Percentiles rank a stretch among this genome's conserved stretches.
Evolutionary conservation across 148 eudicot species (phyloP).

Genomic region (Nepenthes gracilis): DNA sequence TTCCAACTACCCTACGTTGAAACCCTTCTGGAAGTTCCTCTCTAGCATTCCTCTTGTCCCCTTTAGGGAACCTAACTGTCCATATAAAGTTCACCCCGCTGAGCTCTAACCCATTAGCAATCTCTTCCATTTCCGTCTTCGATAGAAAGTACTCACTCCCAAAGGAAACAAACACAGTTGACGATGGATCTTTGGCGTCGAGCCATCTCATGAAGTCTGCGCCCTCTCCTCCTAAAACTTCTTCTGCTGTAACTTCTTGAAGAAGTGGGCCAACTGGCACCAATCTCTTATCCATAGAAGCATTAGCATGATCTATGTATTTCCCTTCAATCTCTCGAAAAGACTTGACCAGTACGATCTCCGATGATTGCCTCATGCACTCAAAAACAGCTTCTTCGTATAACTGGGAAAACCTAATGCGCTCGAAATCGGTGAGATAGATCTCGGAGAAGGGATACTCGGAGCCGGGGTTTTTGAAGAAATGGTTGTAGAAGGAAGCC

Average conservation of each 20-base stretch:
- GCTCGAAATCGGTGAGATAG: not conserved
- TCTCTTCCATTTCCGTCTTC: slow-evolving; percentile 4
- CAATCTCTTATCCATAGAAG: not conserved
- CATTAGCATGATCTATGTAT: slow-evolving; percentile 5
- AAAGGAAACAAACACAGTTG: slow-evolving; percentile 6
- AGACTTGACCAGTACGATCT: slow-evolving; percentile 6
- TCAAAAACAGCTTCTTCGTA: not conserved
- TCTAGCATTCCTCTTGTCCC: not conserved
- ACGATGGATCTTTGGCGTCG: not conserved
- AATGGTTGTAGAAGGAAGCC: not conserved
- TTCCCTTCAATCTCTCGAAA: slow-evolving; percentile 9
- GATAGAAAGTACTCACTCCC: slow-evolving; percentile 7
- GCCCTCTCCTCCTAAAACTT: not conserved
- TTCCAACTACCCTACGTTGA: slow-evolving; percentile 1
- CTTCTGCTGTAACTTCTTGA: not conserved
- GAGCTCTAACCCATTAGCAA: slow-evolving; percentile 7
- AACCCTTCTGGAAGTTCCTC: slow-evolving; percentile 7
- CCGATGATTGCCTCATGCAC: slow-evolving; percentile 2
- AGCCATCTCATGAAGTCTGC: slow-evolving; percentile 2
- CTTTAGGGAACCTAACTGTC: slow-evolving; percentile 3
- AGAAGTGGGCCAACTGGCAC: slow-evolving; percentile 6
- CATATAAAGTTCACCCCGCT: slow-evolving; percentile 11
- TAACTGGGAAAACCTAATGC: not conserved
- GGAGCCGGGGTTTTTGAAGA: not conserved
- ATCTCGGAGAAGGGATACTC: not conserved